Conservation (phyloP, 116 monocot species). For the Phalaenopsis hybrid region DNA sequence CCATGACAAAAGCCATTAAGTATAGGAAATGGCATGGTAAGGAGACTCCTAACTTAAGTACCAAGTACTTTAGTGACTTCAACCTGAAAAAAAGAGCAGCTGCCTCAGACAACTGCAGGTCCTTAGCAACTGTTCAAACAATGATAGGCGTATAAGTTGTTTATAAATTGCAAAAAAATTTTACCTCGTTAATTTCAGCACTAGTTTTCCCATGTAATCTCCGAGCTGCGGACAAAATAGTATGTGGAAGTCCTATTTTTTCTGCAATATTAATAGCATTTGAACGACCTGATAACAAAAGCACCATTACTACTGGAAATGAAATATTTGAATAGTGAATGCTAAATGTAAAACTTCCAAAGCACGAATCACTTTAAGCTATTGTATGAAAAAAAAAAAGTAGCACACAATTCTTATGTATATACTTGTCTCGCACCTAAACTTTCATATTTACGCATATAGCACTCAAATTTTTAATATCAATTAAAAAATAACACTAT, state of each 20-base stretch:
- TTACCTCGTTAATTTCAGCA: constrained; percentile 74
- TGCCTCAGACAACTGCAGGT: too few relatives aligned
- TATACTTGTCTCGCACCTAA: too few relatives aligned
- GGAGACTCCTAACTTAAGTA: too few relatives aligned
- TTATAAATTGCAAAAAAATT: background rate
- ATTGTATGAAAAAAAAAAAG: too few relatives aligned
- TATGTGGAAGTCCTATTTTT: constrained; percentile 50
- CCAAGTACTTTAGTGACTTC: too few relatives aligned
- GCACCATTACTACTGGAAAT: background rate
- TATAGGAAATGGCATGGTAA: too few relatives aligned
- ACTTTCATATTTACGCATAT: too few relatives aligned
- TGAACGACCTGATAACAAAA: constrained; percentile 60
- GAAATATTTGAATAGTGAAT: background rate
- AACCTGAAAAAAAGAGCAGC: too few relatives aligned
- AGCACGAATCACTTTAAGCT: background rate
- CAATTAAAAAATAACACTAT: too few relatives aligned
- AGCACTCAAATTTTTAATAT: too few relatives aligned
- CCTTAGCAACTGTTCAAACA: background rate
- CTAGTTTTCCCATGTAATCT: constrained; percentile 55
- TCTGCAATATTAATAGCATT: constrained; percentile 87
- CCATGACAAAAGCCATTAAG: too few relatives aligned
- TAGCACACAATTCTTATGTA: too few relatives aligned
- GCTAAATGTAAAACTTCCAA: background rate
- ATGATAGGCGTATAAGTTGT: background rate
- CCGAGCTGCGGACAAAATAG: constrained; percentile 47